Percentiles rank a stretch among this genome's conserved stretches.
Conservation (phyloP, 768 basidiomycete species). For the Auricularia sp. region DNA sequence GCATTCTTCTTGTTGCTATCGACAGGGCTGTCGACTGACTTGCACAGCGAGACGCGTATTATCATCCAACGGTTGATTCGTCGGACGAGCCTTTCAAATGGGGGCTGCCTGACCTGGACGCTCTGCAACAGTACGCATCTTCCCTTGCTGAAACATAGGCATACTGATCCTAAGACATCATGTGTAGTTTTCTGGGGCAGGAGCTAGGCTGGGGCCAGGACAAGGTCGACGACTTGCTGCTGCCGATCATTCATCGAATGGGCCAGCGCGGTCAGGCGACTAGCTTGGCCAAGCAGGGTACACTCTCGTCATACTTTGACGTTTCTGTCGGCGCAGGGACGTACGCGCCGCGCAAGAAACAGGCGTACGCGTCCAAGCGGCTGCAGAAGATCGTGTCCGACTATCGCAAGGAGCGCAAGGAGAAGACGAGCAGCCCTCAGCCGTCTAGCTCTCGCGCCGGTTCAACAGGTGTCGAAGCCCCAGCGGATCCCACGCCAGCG, state of each 20-base stretch:
- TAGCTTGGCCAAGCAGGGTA: conserved; percentile 66
- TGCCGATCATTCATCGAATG: conserved; percentile 87
- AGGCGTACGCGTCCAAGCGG: conserved; percentile 77
- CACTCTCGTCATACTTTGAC: conserved; percentile 66
- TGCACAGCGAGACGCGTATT: conserved; percentile 79
- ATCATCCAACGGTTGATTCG: conserved; percentile 79
- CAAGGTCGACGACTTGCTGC: conserved; percentile 84
- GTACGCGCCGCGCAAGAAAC: conserved; percentile 65
- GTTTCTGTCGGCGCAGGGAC: conserved; percentile 55
- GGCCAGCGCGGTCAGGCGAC: conserved; percentile 62
- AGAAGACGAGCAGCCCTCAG: neutral
- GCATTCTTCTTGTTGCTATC: conserved; percentile 18
- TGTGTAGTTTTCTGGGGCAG: conserved; percentile 45
- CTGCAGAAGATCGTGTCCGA: conserved; percentile 79
- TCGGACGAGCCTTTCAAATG: conserved; percentile 94
- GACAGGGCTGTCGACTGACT: neutral
- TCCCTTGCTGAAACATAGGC: conserved; percentile 16
- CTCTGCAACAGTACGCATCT: conserved; percentile 53
- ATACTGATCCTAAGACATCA: conserved; percentile 3
- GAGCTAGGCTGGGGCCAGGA: conserved; percentile 73
- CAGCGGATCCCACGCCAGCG: neutral
- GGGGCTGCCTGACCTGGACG: conserved; percentile 94
- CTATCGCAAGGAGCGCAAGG: conserved; percentile 40
- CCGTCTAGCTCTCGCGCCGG: neutral
- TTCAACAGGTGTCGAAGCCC: neutral